Conservation (phyloP, 306 rosid genomes). For the Spatholobus suberectus region DNA sequence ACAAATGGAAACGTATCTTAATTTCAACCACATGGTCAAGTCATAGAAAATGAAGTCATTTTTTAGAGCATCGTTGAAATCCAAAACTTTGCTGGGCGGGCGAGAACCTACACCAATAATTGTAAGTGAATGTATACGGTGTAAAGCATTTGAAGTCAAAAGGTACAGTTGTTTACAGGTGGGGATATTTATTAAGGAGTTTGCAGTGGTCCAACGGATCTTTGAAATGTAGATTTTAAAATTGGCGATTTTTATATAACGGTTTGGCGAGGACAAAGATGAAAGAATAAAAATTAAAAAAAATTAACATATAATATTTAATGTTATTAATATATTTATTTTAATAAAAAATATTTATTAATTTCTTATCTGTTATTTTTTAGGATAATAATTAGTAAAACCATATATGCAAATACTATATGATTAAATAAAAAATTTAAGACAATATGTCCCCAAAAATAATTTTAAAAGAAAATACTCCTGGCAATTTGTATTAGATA, state of each 20-base stretch:
- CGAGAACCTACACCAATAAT: not conserved
- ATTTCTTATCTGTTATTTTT: no score
- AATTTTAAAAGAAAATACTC: no score
- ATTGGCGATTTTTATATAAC: not conserved
- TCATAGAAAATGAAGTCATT: not conserved
- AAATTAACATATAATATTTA: no score
- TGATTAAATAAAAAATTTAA: no score
- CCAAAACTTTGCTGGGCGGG: not conserved
- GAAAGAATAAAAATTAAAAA: no score
- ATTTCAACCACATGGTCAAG: not conserved
- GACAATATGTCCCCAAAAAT: no score
- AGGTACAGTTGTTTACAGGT: not conserved
- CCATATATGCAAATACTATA: not conserved
- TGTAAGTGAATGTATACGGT: not conserved
- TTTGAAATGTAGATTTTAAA: no score
- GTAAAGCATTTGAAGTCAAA: slow-evolving; percentile 3
- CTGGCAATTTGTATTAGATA: no score
- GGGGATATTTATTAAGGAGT: not conserved
- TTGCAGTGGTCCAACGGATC: not conserved
- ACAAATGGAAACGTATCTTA: not conserved
- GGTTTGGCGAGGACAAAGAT: not conserved
- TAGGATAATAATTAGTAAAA: no score
- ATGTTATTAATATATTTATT: no score
- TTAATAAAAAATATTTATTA: no score
- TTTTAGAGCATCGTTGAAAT: not conserved